Evolutionary conservation across 371 early-diverging fungal genomes (phyloP), one percentile per base, ranked within the genome.

Genomic region (Rhizomucor miehei): DNA sequence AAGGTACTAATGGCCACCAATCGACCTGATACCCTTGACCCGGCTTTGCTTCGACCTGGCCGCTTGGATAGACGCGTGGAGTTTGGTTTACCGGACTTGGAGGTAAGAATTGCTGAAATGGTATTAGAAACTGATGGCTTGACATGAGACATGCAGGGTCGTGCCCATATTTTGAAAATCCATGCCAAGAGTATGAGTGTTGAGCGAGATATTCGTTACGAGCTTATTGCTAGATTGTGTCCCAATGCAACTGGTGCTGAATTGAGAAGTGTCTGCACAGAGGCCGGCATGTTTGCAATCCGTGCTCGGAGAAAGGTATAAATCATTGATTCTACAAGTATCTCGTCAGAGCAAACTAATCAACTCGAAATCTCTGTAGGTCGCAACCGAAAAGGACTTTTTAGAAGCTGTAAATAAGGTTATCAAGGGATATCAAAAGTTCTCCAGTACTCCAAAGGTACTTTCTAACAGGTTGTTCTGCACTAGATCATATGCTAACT

Each of bases 1-100:
- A 99, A 99, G 78, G 92, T 99, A 5, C 96, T 99, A 61, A 99
- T 99, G 99, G 99, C 99, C n/a, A 99, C 99, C 29, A 99, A 99
- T 75, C 87, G 99, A 35, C 98, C 98, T 1, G 99, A 99, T 67
- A 99, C 98, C 35, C 75, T 99, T 38, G 99, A 99, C 70, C 98
- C 99, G 14, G 99, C 99, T n/a, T 74, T 99, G 53, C 66, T 99
- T 56, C 82, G 99, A 50, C 99, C 99, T 3, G 98, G 99, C 48
- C 92, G 99, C 63, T 95, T 99, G 63, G 99, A 99, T 83, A 84
- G 99, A 56, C 99, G 99, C 81, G 99, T 99, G 56, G 99, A 99
- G 79, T 99, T 99, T 79, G 99, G 99, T 45, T 92, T 97, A 50
- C 99, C 99, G 60, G 94, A 97, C 64, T 94, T 95, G 71, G 84